These are phyloP conservation scores for Salix suchowensis DNA, from an alignment of 345 rosid genomes.

Conservation along the genomic window DNA sequence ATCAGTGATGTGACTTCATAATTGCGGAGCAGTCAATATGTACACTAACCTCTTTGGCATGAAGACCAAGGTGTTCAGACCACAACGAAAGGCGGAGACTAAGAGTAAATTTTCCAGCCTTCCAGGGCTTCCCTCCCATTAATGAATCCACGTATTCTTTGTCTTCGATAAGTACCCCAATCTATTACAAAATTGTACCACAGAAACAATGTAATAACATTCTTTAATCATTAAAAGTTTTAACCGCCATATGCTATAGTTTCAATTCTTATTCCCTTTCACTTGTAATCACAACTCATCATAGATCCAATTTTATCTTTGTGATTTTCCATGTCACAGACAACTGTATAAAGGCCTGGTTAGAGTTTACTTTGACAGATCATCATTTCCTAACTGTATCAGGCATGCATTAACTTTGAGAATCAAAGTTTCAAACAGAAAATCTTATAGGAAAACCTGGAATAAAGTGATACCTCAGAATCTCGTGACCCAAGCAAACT, in stretches of 20 bases:
- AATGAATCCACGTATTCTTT: slow-evolving; percentile 71
- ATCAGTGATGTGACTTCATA: not conserved
- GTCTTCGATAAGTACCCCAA: slow-evolving; percentile 86
- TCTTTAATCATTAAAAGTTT: not conserved
- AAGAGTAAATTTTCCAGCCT: slow-evolving; percentile 78
- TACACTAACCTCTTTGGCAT: slow-evolving; percentile 58
- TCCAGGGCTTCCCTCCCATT: slow-evolving; percentile 95
- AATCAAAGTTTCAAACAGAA: not conserved
- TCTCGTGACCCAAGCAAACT: slow-evolving; percentile 98
- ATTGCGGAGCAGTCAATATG: not conserved
- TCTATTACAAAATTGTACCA: slow-evolving; percentile 41
- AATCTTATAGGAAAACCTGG: not conserved
- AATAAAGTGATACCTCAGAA: slow-evolving; percentile 67
- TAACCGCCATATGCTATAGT: not conserved
- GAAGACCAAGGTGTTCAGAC: slow-evolving; percentile 97
- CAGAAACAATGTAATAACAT: not conserved
- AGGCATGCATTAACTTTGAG: not conserved
- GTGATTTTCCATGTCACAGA: not conserved
- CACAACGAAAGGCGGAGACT: slow-evolving; percentile 92
- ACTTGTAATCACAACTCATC: not conserved
- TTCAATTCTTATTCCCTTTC: not conserved
- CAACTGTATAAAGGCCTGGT: not conserved
- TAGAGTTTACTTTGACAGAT: not conserved
- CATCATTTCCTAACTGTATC: not conserved
- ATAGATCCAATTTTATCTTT: not conserved